Conservation (phyloP, 164 flowering plant genomes). For the Litsea cubeba region DNA sequence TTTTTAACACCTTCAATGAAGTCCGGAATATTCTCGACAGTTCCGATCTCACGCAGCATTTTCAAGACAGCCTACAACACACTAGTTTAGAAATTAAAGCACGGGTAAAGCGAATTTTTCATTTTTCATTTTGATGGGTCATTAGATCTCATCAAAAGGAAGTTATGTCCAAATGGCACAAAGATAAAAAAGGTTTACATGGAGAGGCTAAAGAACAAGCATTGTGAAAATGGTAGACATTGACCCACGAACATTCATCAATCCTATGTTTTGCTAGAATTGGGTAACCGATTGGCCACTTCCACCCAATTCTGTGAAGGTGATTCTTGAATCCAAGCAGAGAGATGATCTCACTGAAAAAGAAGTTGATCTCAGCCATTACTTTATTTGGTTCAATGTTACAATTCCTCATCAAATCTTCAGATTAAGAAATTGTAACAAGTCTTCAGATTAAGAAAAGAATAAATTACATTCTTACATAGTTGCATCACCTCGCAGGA, state of each 20-base stretch:
- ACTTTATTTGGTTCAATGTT: no score
- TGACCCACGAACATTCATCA: neutral
- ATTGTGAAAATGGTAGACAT: no score
- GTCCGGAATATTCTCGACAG: slow-evolving; percentile 86
- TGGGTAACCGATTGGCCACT: no score
- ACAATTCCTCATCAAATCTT: no score
- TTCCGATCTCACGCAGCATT: slow-evolving; percentile 93
- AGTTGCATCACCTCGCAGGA: neutral
- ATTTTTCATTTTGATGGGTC: neutral
- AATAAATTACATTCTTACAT: neutral
- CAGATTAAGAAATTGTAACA: no score
- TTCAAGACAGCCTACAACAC: slow-evolving; percentile 79
- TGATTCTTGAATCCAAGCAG: no score
- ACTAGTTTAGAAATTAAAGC: slow-evolving; percentile 5
- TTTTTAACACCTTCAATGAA: slow-evolving; percentile 96
- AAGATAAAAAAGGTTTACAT: no score
- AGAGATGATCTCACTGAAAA: no score
- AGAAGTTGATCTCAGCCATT: no score
- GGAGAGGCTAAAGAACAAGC: neutral
- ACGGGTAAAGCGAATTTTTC: neutral
- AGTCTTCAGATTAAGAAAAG: no score
- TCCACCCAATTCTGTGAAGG: no score
- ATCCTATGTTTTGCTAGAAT: neutral
- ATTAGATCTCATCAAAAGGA: neutral
- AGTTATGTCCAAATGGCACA: neutral